Evolutionary conservation across 148 eudicot species (phyloP), one percentile per base, ranked within the genome.

Genomic region (Pharnaceum exiguum): DNA sequence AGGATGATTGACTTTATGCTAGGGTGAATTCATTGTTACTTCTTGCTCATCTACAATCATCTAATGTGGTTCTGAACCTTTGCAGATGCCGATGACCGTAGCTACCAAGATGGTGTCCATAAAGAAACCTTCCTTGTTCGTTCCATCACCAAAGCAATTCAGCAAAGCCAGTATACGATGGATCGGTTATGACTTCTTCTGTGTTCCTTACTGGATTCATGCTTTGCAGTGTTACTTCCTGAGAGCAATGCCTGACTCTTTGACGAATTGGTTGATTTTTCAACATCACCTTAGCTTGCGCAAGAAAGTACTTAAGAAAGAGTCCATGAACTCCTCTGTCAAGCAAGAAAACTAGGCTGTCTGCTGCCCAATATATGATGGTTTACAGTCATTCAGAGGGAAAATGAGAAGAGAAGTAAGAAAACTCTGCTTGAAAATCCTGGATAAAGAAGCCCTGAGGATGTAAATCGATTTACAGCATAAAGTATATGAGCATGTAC

Each of bases 161-260:
- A 88, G 86, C 63, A 79, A 74, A 71, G 89, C 89, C 16, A 86
- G 79, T 37, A 23, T 84, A 57, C 62, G 85, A 40, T 86, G 89
- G 81, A 66, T 84, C 4, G 91, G 97, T 26, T 73, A 84, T 27
- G 88, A 84, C 22, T 63, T 65, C 23, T 56, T 75, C 0, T 89
- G 86, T 76, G 78, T 82, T 28, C 95, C 97, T 5, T 81, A 86
- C 71, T 86, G 90, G 97, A 80, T 95, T 23, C 97, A 89, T 62
- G 75, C 91, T 30, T 59, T 89, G 33, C 69, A 83, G 18, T 86
- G 90, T 88, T 78, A 61, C 32, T 32, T 85, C 32, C 32, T 71
- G 1, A 27, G 51, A 32, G 59, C 71, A 1, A 7, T 85, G 67
- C 96, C 93, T 0, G 93, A 82, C 25, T 75, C 74, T 5, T 24